Percentiles rank a stretch among this genome's conserved stretches.
Conservation (phyloP, 768 basidiomycete genomes). For the Calocybe indica region DNA sequence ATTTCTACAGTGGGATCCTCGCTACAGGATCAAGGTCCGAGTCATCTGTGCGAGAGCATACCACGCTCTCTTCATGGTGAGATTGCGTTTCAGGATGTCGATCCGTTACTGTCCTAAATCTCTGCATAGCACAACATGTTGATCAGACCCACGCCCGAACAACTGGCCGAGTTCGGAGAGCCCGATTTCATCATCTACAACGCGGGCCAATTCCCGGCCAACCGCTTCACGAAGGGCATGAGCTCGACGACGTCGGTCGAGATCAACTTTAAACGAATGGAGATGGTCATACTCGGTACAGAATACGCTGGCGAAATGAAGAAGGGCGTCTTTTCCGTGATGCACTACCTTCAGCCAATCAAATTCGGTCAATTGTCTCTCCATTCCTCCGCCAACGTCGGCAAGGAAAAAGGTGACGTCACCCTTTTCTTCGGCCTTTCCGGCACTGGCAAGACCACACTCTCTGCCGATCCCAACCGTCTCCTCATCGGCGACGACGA, state of each 20-base stretch:
- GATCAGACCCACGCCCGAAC: conserved; percentile 93
- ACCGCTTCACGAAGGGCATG: conserved; percentile 99
- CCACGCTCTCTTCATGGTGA: conserved; percentile 96
- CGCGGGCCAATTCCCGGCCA: conserved; percentile 99
- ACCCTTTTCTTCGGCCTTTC: conserved; percentile 99
- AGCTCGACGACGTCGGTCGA: conserved; percentile 97
- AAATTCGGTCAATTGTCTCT: conserved; percentile 97
- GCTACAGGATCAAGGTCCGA: conserved; percentile 99
- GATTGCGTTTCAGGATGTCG: conserved; percentile 24
- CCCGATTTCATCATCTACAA: conserved; percentile 99
- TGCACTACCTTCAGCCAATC: conserved; percentile 99
- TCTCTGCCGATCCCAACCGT: conserved; percentile 93
- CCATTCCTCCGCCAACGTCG: conserved; percentile 97
- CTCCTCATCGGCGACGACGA: conserved; percentile 97
- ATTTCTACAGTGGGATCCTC: conserved; percentile 81
- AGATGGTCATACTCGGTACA: conserved; percentile 99
- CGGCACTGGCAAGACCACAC: conserved; percentile 97
- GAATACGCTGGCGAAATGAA: conserved; percentile 99
- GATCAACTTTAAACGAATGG: conserved; percentile 99
- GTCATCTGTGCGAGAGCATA: conserved; percentile 98
- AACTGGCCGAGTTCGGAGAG: conserved; percentile 90
- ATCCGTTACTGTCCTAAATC: conserved; percentile 10
- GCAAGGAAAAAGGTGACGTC: conserved; percentile 82
- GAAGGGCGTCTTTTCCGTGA: conserved; percentile 99
- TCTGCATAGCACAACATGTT: conserved; percentile 90